Evolutionary conservation across 2,329 filamentous ascomycete species (phyloP), one percentile per base, ranked within the genome.

Genomic region (Trichoderma lentiforme): DNA sequence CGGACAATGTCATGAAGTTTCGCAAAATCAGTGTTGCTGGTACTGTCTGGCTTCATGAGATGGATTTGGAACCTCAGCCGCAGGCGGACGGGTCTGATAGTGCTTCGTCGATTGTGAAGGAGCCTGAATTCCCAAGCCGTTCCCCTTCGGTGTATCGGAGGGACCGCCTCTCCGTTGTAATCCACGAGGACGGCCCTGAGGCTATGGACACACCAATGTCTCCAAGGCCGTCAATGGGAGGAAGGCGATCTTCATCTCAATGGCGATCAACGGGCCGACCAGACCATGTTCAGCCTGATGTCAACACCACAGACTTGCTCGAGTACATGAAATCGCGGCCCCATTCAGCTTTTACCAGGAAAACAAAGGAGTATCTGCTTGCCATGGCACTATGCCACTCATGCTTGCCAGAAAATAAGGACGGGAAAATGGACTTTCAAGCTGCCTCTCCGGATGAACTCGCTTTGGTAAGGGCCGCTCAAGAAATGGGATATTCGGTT

Each of bases 1-100:
- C 95, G 1, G 94, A 98, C 76, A 98, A 98, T 75, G 87, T 94
- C 12, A 98, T 98, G 95, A 93, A 94, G 74, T 98, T 98, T 79
- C 91, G 95, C 57, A 97, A 97, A 79, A 87, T 98, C 81, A 97
- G 93, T 76, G 90, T 98, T 36, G 94, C 93, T 3, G 95, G 95
- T 7, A 94, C 93, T 0, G 92, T 94, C 1, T 97, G 95, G 94
- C 84, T 96, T 36, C 95, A 97, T 75, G 92, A 96, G 77, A 86
- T 87, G 73, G 93, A 97, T 78, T 81, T 95, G 2, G 83, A 87
- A 66, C 66, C 56, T 6, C 56, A 62, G 26, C n/a, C 53, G 18
- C 80, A 74, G 30, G 67, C 74, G 4, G 76, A 74, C 26, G 72
- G 76, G 2, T 51, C 68, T 15, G 67, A 62, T 39, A 65, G 34